These are phyloP conservation scores for Hypholoma fasciculare DNA, from an alignment of 768 basidiomycete genomes.

Conservation along the genomic window DNA sequence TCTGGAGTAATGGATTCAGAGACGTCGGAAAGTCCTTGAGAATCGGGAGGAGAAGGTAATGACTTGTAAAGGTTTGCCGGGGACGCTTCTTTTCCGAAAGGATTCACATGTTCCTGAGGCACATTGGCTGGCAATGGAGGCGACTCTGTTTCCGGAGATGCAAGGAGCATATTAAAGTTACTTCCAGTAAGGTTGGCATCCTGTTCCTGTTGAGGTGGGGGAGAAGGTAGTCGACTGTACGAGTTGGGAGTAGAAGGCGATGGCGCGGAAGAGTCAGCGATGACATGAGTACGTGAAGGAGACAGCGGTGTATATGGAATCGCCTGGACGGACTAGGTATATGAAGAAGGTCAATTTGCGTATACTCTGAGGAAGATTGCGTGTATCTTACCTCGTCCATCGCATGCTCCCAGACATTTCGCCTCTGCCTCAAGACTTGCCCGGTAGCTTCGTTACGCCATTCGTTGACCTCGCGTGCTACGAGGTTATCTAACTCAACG, in stretches of 20 bases:
- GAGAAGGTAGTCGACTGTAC: slow-evolving; percentile 5
- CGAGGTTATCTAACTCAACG: slow-evolving; percentile 54
- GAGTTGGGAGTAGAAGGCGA: slow-evolving; percentile 14
- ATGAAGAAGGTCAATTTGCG: not conserved
- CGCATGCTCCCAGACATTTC: slow-evolving; percentile 26
- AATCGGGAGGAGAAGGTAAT: slow-evolving; percentile 1
- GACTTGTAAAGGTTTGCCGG: not conserved
- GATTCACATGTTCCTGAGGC: not conserved
- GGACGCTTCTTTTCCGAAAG: too few relatives aligned
- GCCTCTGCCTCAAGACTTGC: slow-evolving; percentile 32
- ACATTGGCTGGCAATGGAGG: not conserved
- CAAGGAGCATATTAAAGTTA: too few relatives aligned
- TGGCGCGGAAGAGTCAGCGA: slow-evolving; percentile 19
- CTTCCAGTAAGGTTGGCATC: too few relatives aligned
- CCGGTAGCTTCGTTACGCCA: slow-evolving; percentile 48
- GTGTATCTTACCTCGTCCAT: slow-evolving; percentile 47
- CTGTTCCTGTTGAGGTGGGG: not conserved
- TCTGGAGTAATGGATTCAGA: not conserved
- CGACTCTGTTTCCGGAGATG: not conserved
- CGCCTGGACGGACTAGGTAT: slow-evolving; percentile 40
- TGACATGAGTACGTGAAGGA: slow-evolving; percentile 42
- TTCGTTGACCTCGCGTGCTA: slow-evolving; percentile 48
- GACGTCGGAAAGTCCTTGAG: slow-evolving; percentile 3
- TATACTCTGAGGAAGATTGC: not conserved
- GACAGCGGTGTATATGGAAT: slow-evolving; percentile 48